phyloP scores from a whole-genome alignment of 75 land plant species.

The Selaginella moellendorffii region DNA sequence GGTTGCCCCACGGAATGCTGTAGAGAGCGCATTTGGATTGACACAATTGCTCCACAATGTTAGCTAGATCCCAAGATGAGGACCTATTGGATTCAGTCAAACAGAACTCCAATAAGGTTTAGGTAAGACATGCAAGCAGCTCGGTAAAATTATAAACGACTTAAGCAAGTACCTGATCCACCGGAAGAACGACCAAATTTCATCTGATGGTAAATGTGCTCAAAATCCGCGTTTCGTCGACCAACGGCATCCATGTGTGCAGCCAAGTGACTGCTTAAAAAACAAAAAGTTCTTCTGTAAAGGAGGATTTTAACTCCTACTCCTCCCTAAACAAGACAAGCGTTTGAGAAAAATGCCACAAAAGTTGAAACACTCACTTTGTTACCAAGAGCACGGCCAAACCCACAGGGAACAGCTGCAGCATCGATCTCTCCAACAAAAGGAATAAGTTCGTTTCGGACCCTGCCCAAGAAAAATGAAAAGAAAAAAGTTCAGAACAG shows the following conservation, averaged over 20 bases:
- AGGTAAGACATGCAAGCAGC: neutral
- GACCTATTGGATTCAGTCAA: neutral
- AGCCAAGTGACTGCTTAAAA: conserved; percentile 89
- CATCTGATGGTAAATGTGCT: conserved; percentile 64
- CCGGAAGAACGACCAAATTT: conserved; percentile 39
- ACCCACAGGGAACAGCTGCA: conserved; percentile 88
- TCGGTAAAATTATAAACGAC: neutral
- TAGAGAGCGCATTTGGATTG: neutral
- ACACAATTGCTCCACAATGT: no score
- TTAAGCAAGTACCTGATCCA: conserved; percentile 11
- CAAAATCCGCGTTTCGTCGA: conserved; percentile 84
- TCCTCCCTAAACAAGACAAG: conserved; percentile 44
- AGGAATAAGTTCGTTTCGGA: conserved; percentile 31
- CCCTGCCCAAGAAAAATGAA: conserved; percentile 32
- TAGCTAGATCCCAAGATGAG: neutral
- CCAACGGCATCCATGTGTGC: conserved; percentile 82
- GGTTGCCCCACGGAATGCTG: conserved; percentile 29
- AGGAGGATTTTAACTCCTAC: conserved; percentile 75
- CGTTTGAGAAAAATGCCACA: neutral
- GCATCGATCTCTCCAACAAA: conserved; percentile 82
- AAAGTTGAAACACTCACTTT: conserved; percentile 34
- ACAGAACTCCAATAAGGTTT: neutral
- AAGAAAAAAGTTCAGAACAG: neutral
- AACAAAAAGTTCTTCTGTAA: conserved; percentile 55
- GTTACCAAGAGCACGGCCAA: conserved; percentile 92